Evolutionary conservation across 805 yeast genomes (phyloP), one percentile per base, ranked within the genome.

Genomic region (Candida succiphila): DNA sequence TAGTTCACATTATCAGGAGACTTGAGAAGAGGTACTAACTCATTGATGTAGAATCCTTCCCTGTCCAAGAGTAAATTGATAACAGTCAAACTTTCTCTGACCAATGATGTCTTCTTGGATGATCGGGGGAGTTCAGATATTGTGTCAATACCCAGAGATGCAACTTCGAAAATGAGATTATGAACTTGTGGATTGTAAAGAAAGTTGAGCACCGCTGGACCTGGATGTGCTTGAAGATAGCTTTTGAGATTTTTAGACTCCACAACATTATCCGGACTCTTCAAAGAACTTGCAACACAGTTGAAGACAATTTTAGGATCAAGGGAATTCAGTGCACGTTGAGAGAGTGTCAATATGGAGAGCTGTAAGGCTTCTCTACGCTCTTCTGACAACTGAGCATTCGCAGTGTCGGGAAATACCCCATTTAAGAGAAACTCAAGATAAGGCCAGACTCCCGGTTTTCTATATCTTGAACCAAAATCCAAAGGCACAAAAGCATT

Each of bases 381-480:
- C 1, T 37, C 46, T 3, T 37, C 58, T 22, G 59, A 39, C 10
- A 65, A 49, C 20, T 50, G 49, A 4, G 72, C 51, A 7, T 63
- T 54, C 2, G 58, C 48, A 3, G 83, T 60, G 18, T 72, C 69
- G 6, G 67, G 69, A 42, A 87, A 73, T 0, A 87, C 72, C 28
- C 80, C 82, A 10, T 67, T 58, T n/a, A 82, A 48, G 12, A 87
- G 51, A 44, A 73, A 86, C 34, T 85, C 89, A 34, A 83, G 52
- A 45, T 88, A 89, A 3, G 92, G 86, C 73, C 87, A 74, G 5
- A 86, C 55, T 2, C 95, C 95, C 22, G 65, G 66, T 22, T 61
- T 69, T 44, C 94, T 67, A 41, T 75, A 70, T 0, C 63, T 61
- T 3, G 51, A 50, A 0, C 95, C 95, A 19, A 86, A 51, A 33